These are phyloP conservation scores for Solanum neorickii DNA, from an alignment of 257 asterid genomes.

Conservation along the genomic window DNA sequence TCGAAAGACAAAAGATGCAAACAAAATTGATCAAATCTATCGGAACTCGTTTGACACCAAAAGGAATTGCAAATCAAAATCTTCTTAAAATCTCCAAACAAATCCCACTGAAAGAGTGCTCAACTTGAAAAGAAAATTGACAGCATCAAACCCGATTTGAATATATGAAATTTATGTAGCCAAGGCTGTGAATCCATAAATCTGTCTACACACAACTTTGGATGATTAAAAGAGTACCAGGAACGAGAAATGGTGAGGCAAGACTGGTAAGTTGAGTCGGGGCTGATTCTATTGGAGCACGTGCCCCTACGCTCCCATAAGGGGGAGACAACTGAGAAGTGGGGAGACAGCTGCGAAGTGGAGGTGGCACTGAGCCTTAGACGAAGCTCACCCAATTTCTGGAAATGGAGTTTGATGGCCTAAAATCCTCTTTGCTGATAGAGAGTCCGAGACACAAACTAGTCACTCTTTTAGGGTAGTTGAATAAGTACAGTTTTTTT, in stretches of 20 bases:
- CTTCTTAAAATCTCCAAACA: background rate
- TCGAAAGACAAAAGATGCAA: background rate
- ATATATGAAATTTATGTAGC: background rate
- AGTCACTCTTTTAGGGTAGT: background rate
- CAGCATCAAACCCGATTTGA: background rate
- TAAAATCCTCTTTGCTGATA: background rate
- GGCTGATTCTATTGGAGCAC: background rate
- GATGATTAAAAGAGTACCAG: background rate
- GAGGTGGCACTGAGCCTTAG: background rate
- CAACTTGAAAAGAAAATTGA: background rate
- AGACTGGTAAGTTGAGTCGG: background rate
- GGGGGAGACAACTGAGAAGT: background rate
- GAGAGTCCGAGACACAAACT: background rate
- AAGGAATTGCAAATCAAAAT: background rate
- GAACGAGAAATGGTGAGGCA: background rate
- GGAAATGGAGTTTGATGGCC: background rate
- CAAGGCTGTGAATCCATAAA: background rate
- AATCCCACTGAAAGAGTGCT: background rate
- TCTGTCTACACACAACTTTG: background rate
- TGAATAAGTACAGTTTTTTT: background rate
- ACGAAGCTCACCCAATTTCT: background rate
- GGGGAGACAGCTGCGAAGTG: background rate
- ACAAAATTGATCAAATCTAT: background rate
- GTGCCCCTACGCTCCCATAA: background rate
- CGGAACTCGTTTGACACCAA: background rate